Evolutionary conservation across 176 grass and related monocot species (phyloP).

Genomic region (Microstegium vimineum): DNA sequence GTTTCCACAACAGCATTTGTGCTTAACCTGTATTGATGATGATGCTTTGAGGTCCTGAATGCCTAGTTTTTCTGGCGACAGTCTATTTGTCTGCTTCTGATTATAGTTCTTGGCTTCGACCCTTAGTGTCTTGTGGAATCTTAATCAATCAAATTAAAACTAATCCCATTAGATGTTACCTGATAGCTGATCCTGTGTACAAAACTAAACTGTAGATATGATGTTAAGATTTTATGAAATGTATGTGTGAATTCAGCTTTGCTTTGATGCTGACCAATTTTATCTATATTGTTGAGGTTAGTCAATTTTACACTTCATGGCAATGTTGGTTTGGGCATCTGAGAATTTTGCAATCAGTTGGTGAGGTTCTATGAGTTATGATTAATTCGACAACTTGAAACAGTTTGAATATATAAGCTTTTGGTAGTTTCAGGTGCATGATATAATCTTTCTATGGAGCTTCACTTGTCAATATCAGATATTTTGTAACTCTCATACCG

Average conservation of each 20-base stretch:
- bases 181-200: neutral
- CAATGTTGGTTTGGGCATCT: neutral
- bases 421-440: neutral
- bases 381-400: neutral
- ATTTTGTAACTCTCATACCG: neutral
- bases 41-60: neutral
- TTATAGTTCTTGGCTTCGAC: neutral
- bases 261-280: neutral
- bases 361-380: too few species aligned
- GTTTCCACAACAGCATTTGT: slow-evolving; percentile 5
- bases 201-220: neutral
- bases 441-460: neutral
- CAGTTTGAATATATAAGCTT: neutral
- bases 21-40: neutral
- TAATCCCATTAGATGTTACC: neutral
- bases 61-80: neutral
- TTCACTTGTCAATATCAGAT: neutral
- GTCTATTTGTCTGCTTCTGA: neutral
- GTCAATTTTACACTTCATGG: neutral
- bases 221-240: neutral
- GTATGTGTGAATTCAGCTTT: neutral
- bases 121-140: neutral
- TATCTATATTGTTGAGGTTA: neutral
- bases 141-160: neutral
- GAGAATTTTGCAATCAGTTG: neutral